A percentile compares a stretch with the other conserved stretches of the same genome.
These are phyloP conservation scores for Balakata baccata DNA, from an alignment of 345 rosid genomes.

Conservation along the genomic window DNA sequence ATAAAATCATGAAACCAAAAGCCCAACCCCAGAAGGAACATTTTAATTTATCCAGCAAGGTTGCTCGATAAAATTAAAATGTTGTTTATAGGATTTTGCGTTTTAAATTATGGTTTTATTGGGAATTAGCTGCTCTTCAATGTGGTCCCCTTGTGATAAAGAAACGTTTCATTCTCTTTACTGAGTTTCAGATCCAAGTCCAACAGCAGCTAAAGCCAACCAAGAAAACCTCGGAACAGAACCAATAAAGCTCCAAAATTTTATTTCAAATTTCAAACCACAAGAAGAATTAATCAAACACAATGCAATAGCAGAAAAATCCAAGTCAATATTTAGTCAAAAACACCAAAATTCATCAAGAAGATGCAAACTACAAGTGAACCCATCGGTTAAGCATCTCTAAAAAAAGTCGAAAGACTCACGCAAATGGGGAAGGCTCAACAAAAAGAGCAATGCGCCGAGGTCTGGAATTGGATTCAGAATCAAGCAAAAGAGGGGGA, in stretches of 20 bases:
- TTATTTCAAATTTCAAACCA: background rate
- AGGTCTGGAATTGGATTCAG: constrained; percentile 52
- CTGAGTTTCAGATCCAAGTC: too few relatives aligned
- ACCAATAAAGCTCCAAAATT: background rate
- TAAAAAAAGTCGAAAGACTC: constrained; percentile 26
- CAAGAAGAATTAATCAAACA: constrained; percentile 9
- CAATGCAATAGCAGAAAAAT: background rate
- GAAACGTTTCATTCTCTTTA: too few relatives aligned
- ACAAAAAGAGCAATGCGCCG: constrained; percentile 90
- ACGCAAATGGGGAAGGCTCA: constrained; percentile 99
- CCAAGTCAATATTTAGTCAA: constrained; percentile 9
- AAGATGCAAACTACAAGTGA: background rate
- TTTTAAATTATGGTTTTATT: too few relatives aligned
- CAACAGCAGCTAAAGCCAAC: background rate
- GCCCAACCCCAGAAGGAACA: constrained; percentile 4
- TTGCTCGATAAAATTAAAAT: too few relatives aligned
- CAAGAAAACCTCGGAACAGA: background rate
- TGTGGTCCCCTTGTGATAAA: background rate
- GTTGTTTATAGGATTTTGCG: too few relatives aligned
- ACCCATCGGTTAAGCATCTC: background rate
- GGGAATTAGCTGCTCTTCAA: background rate
- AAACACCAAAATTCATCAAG: background rate
- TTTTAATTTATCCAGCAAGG: background rate
- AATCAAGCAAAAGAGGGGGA: constrained; percentile 49
- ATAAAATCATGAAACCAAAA: background rate